Evolutionary conservation across 495 filamentous ascomycete species (phyloP).

Genomic region (Penicillium soppii): DNA sequence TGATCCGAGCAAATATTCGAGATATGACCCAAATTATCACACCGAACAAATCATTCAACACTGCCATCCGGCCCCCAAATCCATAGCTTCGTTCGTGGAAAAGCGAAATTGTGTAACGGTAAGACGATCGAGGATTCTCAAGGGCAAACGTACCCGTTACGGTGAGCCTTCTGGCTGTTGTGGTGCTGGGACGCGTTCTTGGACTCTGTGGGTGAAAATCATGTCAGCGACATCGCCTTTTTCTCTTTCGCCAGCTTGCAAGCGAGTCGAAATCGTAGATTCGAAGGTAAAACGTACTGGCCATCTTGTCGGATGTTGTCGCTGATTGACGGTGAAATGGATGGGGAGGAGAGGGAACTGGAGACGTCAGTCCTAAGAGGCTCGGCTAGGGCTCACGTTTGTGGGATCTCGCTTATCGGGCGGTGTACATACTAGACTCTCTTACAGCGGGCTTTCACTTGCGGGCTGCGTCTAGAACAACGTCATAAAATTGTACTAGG

Average conservation of each 20-base stretch:
- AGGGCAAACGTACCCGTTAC: constrained; percentile 77
- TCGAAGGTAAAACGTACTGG: constrained; percentile 40
- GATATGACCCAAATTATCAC: constrained; percentile 8
- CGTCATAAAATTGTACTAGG: neutral
- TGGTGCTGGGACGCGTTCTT: constrained; percentile 99
- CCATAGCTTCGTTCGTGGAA: neutral
- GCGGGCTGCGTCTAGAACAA: neutral
- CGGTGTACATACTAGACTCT: constrained; percentile 24
- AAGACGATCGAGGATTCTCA: constrained; percentile 5
- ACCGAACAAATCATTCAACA: neutral
- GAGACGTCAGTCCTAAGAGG: constrained; percentile 25
- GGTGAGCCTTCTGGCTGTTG: constrained; percentile 92
- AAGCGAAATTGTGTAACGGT: neutral
- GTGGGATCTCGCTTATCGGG: constrained; percentile 51
- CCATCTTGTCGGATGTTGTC: constrained; percentile 53
- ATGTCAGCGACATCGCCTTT: constrained; percentile 25
- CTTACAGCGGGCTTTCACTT: neutral
- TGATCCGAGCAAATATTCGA: constrained; percentile 3
- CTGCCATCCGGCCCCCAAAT: neutral
- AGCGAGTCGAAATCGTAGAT: neutral
- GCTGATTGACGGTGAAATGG: constrained; percentile 35
- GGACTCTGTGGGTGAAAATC: constrained; percentile 63
- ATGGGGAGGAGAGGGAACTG: constrained; percentile 27
- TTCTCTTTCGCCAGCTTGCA: constrained; percentile 9
- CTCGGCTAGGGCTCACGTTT: constrained; percentile 45